Percentiles rank a stretch among this genome's conserved stretches.
phyloP scores from a whole-genome alignment of 257 asterid species.

The Nicotiana paniculata region DNA sequence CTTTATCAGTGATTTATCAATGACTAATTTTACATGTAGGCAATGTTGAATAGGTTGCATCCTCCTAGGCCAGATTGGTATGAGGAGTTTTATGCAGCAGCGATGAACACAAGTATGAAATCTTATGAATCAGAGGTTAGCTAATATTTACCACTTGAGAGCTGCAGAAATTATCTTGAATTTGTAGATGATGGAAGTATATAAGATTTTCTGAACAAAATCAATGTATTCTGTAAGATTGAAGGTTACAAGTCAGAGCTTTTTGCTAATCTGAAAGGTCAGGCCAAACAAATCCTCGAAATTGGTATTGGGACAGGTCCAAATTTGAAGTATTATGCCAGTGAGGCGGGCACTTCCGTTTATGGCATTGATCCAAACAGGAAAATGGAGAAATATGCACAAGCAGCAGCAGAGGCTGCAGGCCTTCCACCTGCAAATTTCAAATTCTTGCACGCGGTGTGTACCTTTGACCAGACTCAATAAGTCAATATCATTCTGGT shows the following conservation, averaged over 20 bases:
- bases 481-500: background rate
- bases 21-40: conserved; percentile 30
- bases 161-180: background rate
- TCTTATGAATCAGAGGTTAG: conserved; percentile 81
- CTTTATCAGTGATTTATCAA: background rate
- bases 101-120: conserved; percentile 45
- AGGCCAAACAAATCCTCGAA: conserved; percentile 54
- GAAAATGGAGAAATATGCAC: conserved; percentile 83
- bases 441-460: conserved; percentile 62
- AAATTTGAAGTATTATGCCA: conserved; percentile 68
- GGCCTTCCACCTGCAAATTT: conserved; percentile 58
- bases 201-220: background rate
- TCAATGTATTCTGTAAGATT: conserved; percentile 35
- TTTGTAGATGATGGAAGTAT: background rate
- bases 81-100: conserved; percentile 76
- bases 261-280: conserved; percentile 62
- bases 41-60: conserved; percentile 52
- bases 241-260: conserved; percentile 66
- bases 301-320: conserved; percentile 93
- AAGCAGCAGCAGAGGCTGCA: conserved; percentile 54
- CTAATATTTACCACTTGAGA: background rate
- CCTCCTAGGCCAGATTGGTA: conserved; percentile 93
- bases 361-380: conserved; percentile 73
- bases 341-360: conserved; percentile 38
- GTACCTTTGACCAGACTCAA: conserved; percentile 9